Base-by-base conservation (phyloP, 2,329 filamentous ascomycete genomes). In the Neodidymelliopsis sp. region DNA sequence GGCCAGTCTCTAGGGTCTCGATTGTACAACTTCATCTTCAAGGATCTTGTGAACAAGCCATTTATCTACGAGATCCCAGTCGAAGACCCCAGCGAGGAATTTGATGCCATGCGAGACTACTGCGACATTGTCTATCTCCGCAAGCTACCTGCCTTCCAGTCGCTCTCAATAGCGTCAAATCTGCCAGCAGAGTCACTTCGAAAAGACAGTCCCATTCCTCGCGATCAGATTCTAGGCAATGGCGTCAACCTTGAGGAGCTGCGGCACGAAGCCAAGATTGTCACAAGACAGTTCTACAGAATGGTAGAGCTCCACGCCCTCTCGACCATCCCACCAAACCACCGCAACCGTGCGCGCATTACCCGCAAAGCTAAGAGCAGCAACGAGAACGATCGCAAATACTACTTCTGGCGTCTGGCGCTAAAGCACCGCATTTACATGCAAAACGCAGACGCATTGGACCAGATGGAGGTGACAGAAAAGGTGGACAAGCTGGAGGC, bases 21-120 rank as follows among this genome's bases (percentile, higher is more conserved):
- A 30, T 84, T 99, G 28, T 99, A 97, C 78, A 84, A 85, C 51
- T 81, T 85, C 37, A 90, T 97, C 59, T 93, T 91, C 66, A 75
- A 81, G 6, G 76, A 85, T 59, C 88, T 90, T 56, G 80, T 88
- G 49, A 79, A 83, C 24, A 83, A 88, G 47, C 72, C 82, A 0
- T 85, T 87, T 52, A 88, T 91, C 6, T 80, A 85, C 44, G 93
- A 97, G 69, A 83, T 99, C 63, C 95, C 92, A 0, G 87, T 99
- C 5, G 94, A 99, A 74, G 93, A 97, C 54, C 95, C 94, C 0
- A 97, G 90, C 65, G 89, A 93, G 67, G 84, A 82, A 1, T 95
- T 95, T 60, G 89, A 94, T 65, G 84, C 90, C 50, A 78, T 95
- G 62, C 84, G 90, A 58, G 90, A 94, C 66, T 77, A 87, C 40